Evolutionary conservation across 2,329 filamentous ascomycete genomes (phyloP), one percentile per base, ranked within the genome.

Genomic region (Thielaviopsis populi): DNA sequence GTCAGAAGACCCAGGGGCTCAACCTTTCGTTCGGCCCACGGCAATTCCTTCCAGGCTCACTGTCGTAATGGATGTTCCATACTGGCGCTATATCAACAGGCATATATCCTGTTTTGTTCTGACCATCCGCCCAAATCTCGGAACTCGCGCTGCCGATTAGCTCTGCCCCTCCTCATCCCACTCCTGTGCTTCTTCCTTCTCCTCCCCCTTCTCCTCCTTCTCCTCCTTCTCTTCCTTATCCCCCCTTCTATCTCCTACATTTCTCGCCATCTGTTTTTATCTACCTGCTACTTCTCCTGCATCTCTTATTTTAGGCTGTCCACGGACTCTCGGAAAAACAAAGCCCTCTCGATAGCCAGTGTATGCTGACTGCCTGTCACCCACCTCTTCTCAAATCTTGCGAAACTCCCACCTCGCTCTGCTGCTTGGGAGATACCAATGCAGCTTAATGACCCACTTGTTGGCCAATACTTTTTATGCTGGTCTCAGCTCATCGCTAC

Each of bases 1-100:
- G 40, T 42, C 58, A 41, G 41, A 59, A 59, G 41, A 59, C 33
- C 53, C 17, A 56, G 30, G 30, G 27, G 10, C 53, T 37, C 27
- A 27, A 37, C 53, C 27, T 56, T 56, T 56, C 61, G 22, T 63
- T 63, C 61, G 50, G 61, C 54, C 61, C 61, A 58, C 61, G 50
- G 61, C 61, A 63, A 63, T 63, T 63, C 61, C 50, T 63, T 63
- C 42, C 10, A 48, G 15, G 27, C 33, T 22, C 27, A 56, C 53
- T 37, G 53, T 56, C 53, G 53, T 13, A 56, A 56, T 56, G 53
- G 53, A 8, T 19, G 30, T 56, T 37, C 27, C 53, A 56, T 56
- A 56, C 53, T 30, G 15, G 30, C 53, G 17, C 53, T 56, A 56
- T 56, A 37, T 30, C 53, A 27, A 56, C 53, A 56, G 53, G 53